Evolutionary conservation across 2,329 filamentous ascomycete genomes (phyloP), one percentile per base, ranked within the genome.

Genomic region (Trichoderma breve): DNA sequence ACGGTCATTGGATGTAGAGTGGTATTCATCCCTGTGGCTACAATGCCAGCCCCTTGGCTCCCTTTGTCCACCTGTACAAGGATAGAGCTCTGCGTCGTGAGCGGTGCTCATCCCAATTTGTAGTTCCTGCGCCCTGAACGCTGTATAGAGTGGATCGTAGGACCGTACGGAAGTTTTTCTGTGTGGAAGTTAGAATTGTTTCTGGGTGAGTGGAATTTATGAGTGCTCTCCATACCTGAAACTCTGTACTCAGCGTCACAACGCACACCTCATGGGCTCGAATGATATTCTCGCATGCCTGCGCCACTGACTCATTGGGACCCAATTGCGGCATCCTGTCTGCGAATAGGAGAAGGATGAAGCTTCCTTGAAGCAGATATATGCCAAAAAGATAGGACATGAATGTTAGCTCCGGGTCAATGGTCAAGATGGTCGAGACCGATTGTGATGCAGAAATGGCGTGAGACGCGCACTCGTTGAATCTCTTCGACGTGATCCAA

Each of bases 121-220:
- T 80, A 55, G 79, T 79, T 15, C 81, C 81, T 11, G 79, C 77
- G 14, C 83, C 82, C n/a, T 82, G 81, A 2, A 84, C 84, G 72
- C 83, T 82, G 63, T 85, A 84, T n/a, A 86, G 76, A 14, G 84
- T 85, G 2, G 83, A 84, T 11, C 84, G 78, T 73, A 88, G 81
- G 0, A 88, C 86, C 74, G 86, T 86, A 34, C 86, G 82, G 75
- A 88, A 88, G 73, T 87, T 87, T 78, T 85, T 83, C 84, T 87
- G 12, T 2, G 11, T 11, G 2, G 11, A 53, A 2, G n/a, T 71
- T 26, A 73, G 28, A 32, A n/a, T 62, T 32, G 2, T 53, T 18
- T 30, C n/a, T 15, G 3, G 36, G 32, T 2, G 6, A 5, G 0
- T n/a, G 21, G n/a, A 11, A 39, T 26, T 21, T 11, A 53, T 12